Percentiles rank a stretch among this genome's conserved stretches.
Conservation (phyloP, 176 grass and related monocot genomes). For the Zoysia japonica region DNA sequence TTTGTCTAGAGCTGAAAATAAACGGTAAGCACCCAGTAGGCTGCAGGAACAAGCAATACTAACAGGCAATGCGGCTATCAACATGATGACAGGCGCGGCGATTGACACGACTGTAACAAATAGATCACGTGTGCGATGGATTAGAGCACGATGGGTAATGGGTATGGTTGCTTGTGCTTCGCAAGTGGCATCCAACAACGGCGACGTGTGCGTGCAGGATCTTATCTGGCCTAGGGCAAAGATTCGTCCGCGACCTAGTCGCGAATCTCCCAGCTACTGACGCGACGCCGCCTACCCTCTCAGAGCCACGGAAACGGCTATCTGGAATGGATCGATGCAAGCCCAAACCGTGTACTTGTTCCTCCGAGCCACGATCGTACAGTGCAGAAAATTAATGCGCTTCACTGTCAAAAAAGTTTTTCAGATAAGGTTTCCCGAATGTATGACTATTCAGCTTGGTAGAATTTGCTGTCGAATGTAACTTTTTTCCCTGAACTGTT, state of each 20-base stretch:
- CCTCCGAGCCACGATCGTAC: background rate
- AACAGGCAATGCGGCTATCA: conserved; percentile 9
- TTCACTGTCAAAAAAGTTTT: conserved; percentile 1
- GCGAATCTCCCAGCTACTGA: background rate
- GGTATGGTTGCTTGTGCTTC: conserved; percentile 30
- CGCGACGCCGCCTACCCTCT: background rate
- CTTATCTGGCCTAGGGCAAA: conserved; percentile 39
- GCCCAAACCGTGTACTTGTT: background rate
- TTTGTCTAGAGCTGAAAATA: background rate
- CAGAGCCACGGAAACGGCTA: conserved; percentile 18
- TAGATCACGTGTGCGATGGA: conserved; percentile 33
- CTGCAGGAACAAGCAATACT: conserved; percentile 11
- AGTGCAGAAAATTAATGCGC: background rate
- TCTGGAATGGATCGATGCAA: background rate
- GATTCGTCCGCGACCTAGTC: conserved; percentile 4
- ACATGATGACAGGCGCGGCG: conserved; percentile 17
- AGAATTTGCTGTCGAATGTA: background rate
- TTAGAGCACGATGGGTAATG: background rate
- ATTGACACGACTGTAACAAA: conserved; percentile 33
- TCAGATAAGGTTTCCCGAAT: background rate
- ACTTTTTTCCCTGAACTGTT: background rate
- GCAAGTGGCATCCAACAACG: conserved; percentile 36
- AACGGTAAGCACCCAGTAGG: background rate
- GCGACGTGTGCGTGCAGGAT: conserved; percentile 25
- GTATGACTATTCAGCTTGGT: background rate